These are phyloP conservation scores for Aphanomyces euteiches DNA, from an alignment of 352 stramenopile genomes.

Conservation along the genomic window DNA sequence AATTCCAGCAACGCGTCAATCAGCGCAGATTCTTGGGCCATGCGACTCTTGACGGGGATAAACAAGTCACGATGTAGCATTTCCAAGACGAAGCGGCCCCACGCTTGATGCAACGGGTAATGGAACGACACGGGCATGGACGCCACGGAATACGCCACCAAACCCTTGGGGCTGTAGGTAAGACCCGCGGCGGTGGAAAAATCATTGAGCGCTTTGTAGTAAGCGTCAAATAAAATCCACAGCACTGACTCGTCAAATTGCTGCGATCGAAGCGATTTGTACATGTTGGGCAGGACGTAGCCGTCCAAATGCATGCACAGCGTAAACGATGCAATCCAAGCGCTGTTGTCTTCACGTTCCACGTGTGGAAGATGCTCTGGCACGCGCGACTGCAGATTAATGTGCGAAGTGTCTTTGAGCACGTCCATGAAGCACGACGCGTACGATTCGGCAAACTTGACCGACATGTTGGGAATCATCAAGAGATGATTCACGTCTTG, in stretches of 20 bases:
- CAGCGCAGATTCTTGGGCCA: neutral
- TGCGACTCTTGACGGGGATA: neutral
- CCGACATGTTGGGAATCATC: conserved; percentile 14
- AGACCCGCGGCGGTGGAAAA: neutral
- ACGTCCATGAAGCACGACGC: neutral
- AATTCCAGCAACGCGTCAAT: conserved; percentile 62
- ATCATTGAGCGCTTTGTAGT: neutral
- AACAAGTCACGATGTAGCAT: conserved; percentile 41
- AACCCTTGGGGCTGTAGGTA: conserved; percentile 24
- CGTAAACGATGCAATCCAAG: conserved; percentile 22
- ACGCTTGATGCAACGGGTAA: conserved; percentile 81
- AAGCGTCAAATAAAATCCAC: neutral
- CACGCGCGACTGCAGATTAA: conserved; percentile 19
- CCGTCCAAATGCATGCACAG: conserved; percentile 15
- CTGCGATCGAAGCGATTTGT: conserved; percentile 5
- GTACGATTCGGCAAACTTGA: neutral
- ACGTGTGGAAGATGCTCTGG: conserved; percentile 7
- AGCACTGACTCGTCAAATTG: neutral
- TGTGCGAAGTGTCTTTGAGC: conserved; percentile 1
- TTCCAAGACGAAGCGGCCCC: conserved; percentile 79
- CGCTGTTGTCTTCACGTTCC: conserved; percentile 24
- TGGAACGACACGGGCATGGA: conserved; percentile 85
- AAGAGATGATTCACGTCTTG: conserved; percentile 16
- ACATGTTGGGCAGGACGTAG: conserved; percentile 3
- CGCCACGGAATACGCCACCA: conserved; percentile 74